Conservation (phyloP, 441 rosid genomes). For the Viola pubescens region DNA sequence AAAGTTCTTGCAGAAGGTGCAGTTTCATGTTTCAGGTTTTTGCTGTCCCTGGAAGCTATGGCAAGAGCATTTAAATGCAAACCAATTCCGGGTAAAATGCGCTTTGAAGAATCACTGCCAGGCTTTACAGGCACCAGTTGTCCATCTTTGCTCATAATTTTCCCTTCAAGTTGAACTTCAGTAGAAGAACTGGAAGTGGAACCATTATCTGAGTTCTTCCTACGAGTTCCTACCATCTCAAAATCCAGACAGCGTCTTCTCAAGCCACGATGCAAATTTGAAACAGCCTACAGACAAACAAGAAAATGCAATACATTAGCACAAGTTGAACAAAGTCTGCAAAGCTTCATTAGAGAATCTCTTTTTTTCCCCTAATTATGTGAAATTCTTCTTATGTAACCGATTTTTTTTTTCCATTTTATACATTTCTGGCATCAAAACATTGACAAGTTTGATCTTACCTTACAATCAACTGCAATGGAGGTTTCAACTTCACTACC, state of each 20-base stretch:
- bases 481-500: constrained; percentile 23
- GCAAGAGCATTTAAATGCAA: constrained; percentile 86
- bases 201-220: constrained; percentile 37
- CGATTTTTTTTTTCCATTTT: no score
- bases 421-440: no score
- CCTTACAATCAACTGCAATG: constrained; percentile 21
- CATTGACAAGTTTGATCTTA: constrained; percentile 2
- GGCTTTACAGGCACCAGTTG: constrained; percentile 31
- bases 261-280: constrained; percentile 70
- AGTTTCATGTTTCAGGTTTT: constrained; percentile 33
- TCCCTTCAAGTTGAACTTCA: constrained; percentile 23
- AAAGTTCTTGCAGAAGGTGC: constrained; percentile 35
- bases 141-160: constrained; percentile 21
- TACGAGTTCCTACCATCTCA: constrained; percentile 53
- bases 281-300: constrained; percentile 38
- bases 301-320: not conserved
- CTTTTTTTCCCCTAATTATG: not conserved
- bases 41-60: constrained; percentile 41
- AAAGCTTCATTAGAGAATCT: no score
- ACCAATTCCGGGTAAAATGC: constrained; percentile 81
- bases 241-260: constrained; percentile 94
- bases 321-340: not conserved
- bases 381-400: not conserved
- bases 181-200: constrained; percentile 27
- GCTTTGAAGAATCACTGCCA: constrained; percentile 40